phyloP scores from a whole-genome alignment of 1,284 basidiomycete species.

The Leccinum solheimii region DNA sequence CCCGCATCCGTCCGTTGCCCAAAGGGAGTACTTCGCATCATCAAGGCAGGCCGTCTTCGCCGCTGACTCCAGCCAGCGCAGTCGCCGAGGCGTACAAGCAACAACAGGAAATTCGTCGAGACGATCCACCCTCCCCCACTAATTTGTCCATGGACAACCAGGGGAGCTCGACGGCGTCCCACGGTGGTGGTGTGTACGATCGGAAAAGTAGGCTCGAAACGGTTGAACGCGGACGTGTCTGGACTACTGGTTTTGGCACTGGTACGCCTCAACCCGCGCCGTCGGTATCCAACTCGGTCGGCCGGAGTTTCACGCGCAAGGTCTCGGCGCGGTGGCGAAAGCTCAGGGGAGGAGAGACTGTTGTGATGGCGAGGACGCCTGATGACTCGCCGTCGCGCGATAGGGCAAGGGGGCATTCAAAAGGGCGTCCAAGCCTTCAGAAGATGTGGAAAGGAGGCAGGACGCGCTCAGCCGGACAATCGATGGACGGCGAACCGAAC shows the following conservation, averaged over 20 bases:
- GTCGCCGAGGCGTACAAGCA: constrained; percentile 57
- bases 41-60: neutral
- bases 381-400: constrained; percentile 16
- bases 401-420: constrained; percentile 13
- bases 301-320: constrained; percentile 24
- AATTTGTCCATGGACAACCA: constrained; percentile 14
- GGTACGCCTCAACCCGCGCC: neutral
- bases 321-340: constrained; percentile 49
- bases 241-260: neutral
- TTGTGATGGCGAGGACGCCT: constrained; percentile 12
- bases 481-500: constrained; percentile 20
- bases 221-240: constrained; percentile 1
- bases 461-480: constrained; percentile 10
- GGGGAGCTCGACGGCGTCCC: constrained; percentile 9
- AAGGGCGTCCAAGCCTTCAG: constrained; percentile 38
- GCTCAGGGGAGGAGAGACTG: constrained; percentile 15
- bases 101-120: constrained; percentile 42
- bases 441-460: constrained; percentile 29
- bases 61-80: constrained; percentile 56
- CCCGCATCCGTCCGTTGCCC: neutral
- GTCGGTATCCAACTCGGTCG: constrained; percentile 12
- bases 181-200: constrained; percentile 4
- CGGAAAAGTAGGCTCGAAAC: constrained; percentile 16
- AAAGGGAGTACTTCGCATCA: constrained; percentile 1
- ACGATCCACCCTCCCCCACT: constrained; percentile 12